Evolutionary conservation across 2,329 filamentous ascomycete genomes (phyloP).

Genomic region (Dryadomyces quercus-mongolicae): DNA sequence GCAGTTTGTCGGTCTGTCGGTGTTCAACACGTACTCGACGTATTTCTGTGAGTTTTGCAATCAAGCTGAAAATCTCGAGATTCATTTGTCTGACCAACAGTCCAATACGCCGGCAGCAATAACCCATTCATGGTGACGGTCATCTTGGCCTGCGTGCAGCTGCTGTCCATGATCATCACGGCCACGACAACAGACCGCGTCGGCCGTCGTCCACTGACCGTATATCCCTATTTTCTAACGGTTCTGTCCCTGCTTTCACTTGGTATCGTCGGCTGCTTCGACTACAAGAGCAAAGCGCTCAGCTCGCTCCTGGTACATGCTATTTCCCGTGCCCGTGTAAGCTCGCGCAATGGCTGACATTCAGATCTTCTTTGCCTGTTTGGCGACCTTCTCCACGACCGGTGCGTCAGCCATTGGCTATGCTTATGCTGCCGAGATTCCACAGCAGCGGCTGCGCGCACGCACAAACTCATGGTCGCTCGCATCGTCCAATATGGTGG

Average conservation of each 20-base stretch:
- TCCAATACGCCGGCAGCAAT: conserved; percentile 20
- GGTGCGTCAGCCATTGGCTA: conserved; percentile 29
- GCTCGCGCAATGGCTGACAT: neutral
- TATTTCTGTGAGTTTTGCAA: conserved; percentile 21
- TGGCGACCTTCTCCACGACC: conserved; percentile 28
- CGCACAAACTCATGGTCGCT: conserved; percentile 24
- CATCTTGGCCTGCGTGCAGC: conserved; percentile 27
- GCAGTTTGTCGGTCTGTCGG: conserved; percentile 24
- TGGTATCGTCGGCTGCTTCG: conserved; percentile 27
- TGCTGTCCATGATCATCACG: conserved; percentile 28
- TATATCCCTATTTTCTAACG: conserved; percentile 26
- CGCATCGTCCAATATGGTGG: conserved; percentile 25
- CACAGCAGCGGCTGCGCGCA: conserved; percentile 26
- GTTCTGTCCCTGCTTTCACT: conserved; percentile 22
- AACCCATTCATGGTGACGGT: conserved; percentile 29
- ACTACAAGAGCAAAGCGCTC: conserved; percentile 19
- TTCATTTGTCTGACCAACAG: neutral
- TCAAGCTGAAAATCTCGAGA: neutral
- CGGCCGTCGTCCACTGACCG: conserved; percentile 24
- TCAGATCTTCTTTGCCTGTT: conserved; percentile 28
- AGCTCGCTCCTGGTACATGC: conserved; percentile 16
- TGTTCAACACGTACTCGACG: conserved; percentile 26
- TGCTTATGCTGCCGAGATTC: conserved; percentile 28
- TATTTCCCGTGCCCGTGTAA: neutral
- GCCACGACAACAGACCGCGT: conserved; percentile 21